A percentile compares a stretch with the other conserved stretches of the same genome.
Evolutionary conservation across 164 flowering plant species (phyloP).

Genomic region (Vitis rupestris): DNA sequence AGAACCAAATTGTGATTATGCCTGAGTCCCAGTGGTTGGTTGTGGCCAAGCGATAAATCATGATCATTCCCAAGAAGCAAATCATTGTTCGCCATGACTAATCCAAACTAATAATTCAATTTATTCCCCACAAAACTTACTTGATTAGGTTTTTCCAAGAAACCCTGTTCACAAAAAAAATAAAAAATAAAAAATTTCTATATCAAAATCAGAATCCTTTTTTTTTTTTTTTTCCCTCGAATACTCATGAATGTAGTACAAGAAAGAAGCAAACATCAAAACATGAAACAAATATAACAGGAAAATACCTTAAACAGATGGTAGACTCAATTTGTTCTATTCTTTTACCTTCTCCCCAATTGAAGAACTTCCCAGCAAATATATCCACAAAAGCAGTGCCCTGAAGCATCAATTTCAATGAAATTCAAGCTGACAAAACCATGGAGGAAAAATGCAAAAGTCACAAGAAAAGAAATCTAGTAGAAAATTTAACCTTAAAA

Average conservation of each 20-base stretch:
- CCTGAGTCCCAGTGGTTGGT: constrained; percentile 10
- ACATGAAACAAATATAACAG: background rate
- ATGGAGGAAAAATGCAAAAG: too few species aligned
- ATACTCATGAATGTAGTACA: background rate
- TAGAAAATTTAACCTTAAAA: background rate
- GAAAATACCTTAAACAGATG: background rate
- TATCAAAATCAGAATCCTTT: too few species aligned
- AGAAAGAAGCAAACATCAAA: background rate
- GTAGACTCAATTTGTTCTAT: background rate
- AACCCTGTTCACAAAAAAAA: background rate
- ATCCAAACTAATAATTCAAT: background rate
- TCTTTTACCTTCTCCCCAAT: too few species aligned
- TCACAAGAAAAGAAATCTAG: too few species aligned
- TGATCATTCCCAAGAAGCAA: constrained; percentile 24
- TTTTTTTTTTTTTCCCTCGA: too few species aligned
- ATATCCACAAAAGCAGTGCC: too few species aligned
- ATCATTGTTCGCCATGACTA: constrained; percentile 25
- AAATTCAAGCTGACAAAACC: too few species aligned
- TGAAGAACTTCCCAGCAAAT: too few species aligned
- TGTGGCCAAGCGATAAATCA: constrained; percentile 5
- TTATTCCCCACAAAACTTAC: background rate
- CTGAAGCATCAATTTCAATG: too few species aligned
- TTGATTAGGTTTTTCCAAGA: background rate
- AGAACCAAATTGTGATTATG: constrained; percentile 23
- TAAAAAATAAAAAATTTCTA: background rate